A percentile compares a stretch with the other conserved stretches of the same genome.
phyloP scores from a whole-genome alignment of 257 asterid species.

The Echites panduratus region DNA sequence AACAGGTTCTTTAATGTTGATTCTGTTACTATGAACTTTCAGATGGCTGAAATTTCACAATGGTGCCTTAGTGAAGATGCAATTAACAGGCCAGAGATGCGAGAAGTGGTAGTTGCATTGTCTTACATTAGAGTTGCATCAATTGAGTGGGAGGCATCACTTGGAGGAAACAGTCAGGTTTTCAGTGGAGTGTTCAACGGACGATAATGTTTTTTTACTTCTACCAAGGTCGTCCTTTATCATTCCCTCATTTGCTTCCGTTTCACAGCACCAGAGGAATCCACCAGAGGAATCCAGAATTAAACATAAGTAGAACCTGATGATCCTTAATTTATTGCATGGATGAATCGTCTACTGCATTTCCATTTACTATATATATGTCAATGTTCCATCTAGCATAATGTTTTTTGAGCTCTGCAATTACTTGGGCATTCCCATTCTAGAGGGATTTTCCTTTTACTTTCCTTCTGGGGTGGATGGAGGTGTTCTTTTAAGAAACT shows the following conservation, averaged over 20 bases:
- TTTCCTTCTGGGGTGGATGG: background rate
- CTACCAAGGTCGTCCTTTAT: background rate
- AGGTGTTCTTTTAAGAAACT: background rate
- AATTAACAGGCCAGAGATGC: constrained; percentile 68
- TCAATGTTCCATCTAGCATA: background rate
- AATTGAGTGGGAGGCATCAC: constrained; percentile 84
- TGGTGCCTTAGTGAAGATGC: constrained; percentile 84
- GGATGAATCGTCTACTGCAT: background rate
- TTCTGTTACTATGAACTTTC: constrained; percentile 10
- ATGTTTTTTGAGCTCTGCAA: background rate
- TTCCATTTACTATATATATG: background rate
- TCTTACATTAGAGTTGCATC: constrained; percentile 58
- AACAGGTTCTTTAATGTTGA: background rate
- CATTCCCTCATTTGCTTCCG: background rate
- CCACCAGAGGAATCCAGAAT: too few relatives aligned
- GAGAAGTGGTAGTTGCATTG: constrained; percentile 60
- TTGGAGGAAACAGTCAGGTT: constrained; percentile 70
- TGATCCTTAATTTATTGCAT: background rate
- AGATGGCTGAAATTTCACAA: constrained; percentile 71
- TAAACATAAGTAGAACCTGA: background rate
- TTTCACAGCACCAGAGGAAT: background rate
- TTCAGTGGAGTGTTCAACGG: constrained; percentile 72
- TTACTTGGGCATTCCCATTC: background rate
- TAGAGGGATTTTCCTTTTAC: background rate
- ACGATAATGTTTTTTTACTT: constrained; percentile 29